Base-by-base conservation (phyloP, 805 yeast species). In the Kluyveromyces aestuarii region DNA sequence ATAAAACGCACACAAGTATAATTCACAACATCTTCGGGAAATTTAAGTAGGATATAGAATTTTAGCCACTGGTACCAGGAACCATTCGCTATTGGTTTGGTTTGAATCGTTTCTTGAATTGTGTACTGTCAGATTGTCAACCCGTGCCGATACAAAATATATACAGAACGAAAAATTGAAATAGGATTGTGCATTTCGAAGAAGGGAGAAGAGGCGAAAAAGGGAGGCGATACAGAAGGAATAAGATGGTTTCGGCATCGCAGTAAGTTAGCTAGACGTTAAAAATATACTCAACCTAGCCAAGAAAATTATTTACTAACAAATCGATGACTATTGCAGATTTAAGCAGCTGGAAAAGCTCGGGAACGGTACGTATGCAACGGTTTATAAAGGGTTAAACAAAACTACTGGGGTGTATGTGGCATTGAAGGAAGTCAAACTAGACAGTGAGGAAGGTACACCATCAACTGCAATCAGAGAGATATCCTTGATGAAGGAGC, bases 381-480 rank as follows among this genome's bases (percentile, higher is more conserved):
- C 95, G 33, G 99, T 93, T 10, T 93, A 93, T 71, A 93, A 91
- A 66, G 99, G 99, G 1, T 73, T 89, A 46, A 97, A 91, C 63
- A 82, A 80, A 55, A 89, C 91, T 64, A 86, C 89, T 56, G 91
- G 91, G 70, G 78, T 96, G n/a, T 80, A 89, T 41, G 99, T 93
- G 37, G 99, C 99, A 0, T 72, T 93, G 57, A 93, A 93, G 68
- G 95, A 93, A 70, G 95, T 93, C 66, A 80, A 98, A 50, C 72
- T 93, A 47, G 99, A 93, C 65, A 87, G 95, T 18, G 99, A 93
- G 67, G 99, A 93, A 66, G 99, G 99, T 17, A 97, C 95, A 19
- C 99, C 99, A 1, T 89, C 97, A 1, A 93, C 99, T 0, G 98
- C 99, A 6, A 93, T 93, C 50, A 77, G 99, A 59, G 99, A 93